A percentile compares a stretch with the other conserved stretches of the same genome.
Conservation (phyloP, 2,329 filamentous ascomycete genomes). For the Talaromyces atroroseus region DNA sequence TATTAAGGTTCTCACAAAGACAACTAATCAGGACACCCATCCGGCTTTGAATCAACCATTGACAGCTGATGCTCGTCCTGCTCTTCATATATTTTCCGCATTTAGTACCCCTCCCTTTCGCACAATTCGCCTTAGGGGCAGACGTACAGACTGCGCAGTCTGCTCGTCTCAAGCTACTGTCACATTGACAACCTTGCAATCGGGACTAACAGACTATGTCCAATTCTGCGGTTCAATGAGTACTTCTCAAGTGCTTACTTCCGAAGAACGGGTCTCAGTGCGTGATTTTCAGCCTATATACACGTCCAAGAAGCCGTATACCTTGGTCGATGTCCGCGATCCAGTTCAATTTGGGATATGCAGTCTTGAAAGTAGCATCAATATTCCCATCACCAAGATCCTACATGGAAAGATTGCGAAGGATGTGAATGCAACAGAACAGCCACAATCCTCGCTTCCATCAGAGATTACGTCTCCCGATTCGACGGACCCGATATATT, state of each 20-base stretch:
- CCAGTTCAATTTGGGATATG: conserved; percentile 79
- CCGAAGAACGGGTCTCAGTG: conserved; percentile 64
- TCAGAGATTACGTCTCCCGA: conserved; percentile 19
- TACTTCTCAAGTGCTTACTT: conserved; percentile 52
- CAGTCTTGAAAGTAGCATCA: conserved; percentile 68
- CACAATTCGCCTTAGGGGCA: conserved; percentile 65
- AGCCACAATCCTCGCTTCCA: conserved; percentile 25
- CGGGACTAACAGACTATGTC: conserved; percentile 71
- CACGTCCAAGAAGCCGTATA: not conserved
- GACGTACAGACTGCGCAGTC: conserved; percentile 66
- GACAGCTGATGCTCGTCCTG: conserved; percentile 15
- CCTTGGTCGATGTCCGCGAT: conserved; percentile 75
- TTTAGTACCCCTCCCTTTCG: conserved; percentile 55
- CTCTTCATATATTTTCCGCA: conserved; percentile 40
- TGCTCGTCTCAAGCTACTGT: conserved; percentile 64
- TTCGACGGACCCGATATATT: conserved; percentile 33
- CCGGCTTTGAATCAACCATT: not conserved
- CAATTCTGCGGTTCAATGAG: conserved; percentile 69
- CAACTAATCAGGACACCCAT: conserved; percentile 17
- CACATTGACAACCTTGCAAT: conserved; percentile 56
- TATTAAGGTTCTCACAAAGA: conserved; percentile 67
- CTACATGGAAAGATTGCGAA: conserved; percentile 22
- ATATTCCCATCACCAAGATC: conserved; percentile 42
- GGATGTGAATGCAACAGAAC: not conserved
- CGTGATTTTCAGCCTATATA: conserved; percentile 48